Evolutionary conservation across 129 eudicot genomes (phyloP), one percentile per base, ranked within the genome.

Genomic region (Solidago caesia): DNA sequence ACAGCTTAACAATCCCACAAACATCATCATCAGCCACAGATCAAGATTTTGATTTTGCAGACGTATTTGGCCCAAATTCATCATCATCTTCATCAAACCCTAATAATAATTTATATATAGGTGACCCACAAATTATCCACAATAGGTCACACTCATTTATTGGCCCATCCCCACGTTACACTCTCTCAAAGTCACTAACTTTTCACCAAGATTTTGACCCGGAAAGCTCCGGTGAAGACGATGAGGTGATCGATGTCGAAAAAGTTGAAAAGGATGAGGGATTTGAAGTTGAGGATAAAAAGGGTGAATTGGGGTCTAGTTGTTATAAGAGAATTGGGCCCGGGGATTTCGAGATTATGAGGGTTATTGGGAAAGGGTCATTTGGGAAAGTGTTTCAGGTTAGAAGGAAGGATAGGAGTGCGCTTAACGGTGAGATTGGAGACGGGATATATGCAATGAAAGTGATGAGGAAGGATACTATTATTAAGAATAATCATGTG

Each of bases 361-460:
- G 96, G 86, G 88, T 94, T 21, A 85, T 90, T 74, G 97, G 97
- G 12, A 86, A 87, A 77, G 96, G 95, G 7, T 84, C 98, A 5
- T 92, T 92, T 80, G 97, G 92, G 81, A 94, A 94, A 83, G 98
- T 94, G 43, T 91, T 88, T 82, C 92, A 82, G 80, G 97, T 91
- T 55, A 85, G 90, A 72, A 88, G 82, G 86, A 91, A 86, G 75
- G 87, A 70, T 60, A 72, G 64, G 12, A 73, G 58, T 65, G 75
- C 62, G 55, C 27, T 56, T 9, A 77, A 80, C 81, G 64, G 72
- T 7, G 73, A 70, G 41, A 83, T 77, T 85, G 91, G 91, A 16
- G 96, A 90, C 78, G 98, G 96, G 76, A 82, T 94, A 68, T 91
- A 73, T 68, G 97, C 97, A 0, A 94, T 94, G 97, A 94, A 94